A percentile compares a stretch with the other conserved stretches of the same genome.
Conservation (phyloP, 169 alveolate genomes). For the Miamiensis avidus region DNA sequence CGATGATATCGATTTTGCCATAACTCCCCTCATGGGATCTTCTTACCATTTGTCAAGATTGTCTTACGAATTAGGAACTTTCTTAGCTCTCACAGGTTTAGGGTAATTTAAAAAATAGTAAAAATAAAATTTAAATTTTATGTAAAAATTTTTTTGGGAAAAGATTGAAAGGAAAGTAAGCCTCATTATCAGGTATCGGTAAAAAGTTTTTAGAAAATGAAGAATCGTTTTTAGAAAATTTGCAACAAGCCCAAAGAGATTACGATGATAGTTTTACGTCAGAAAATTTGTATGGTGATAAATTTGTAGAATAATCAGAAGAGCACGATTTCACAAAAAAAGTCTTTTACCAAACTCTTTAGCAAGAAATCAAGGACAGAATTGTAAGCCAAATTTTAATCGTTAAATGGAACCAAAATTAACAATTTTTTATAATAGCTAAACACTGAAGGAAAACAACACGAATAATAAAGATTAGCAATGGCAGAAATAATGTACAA, state of each 20-base stretch:
- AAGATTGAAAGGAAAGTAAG: background rate
- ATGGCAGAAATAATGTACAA: slow-evolving; percentile 21
- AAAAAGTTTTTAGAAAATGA: background rate
- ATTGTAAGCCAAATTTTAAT: background rate
- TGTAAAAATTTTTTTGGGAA: too few species aligned
- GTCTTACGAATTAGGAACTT: slow-evolving; percentile 59
- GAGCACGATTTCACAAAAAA: background rate
- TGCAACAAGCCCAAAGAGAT: background rate
- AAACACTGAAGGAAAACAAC: background rate
- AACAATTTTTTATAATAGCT: too few species aligned
- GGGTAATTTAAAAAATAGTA: background rate
- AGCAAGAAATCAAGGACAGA: background rate
- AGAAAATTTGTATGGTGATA: background rate
- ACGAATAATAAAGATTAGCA: slow-evolving; percentile 21
- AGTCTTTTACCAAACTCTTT: background rate
- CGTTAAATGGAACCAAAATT: too few species aligned
- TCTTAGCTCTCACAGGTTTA: slow-evolving; percentile 50
- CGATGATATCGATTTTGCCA: slow-evolving; percentile 46
- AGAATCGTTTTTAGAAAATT: background rate
- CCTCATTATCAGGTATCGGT: background rate
- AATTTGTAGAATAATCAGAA: background rate
- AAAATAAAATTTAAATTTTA: too few species aligned
- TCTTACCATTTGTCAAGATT: slow-evolving; percentile 48
- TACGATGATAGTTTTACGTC: background rate
- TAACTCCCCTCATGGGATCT: slow-evolving; percentile 57